A percentile compares a stretch with the other conserved stretches of the same genome.
Conservation (phyloP, 345 rosid species). For the Mercurialis annua region DNA sequence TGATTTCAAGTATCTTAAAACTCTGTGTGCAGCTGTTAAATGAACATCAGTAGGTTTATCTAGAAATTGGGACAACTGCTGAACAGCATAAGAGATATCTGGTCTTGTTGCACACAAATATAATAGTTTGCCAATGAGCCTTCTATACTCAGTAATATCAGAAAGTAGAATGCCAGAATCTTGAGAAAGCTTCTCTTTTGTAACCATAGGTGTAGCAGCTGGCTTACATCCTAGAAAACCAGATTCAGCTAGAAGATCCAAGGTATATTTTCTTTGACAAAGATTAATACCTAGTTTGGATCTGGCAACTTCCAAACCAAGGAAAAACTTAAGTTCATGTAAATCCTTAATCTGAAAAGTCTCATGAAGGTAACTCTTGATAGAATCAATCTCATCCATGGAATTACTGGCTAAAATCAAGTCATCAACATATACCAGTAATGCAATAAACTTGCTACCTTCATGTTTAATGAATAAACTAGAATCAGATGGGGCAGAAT, state of each 20-base stretch:
- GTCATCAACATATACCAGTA: not conserved
- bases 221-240: not conserved
- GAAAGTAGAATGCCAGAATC: not conserved
- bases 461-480: not conserved
- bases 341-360: not conserved
- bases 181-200: not conserved
- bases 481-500: not conserved
- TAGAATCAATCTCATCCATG: not conserved
- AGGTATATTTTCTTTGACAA: not conserved
- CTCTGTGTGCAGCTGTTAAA: not conserved
- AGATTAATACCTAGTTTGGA: too few species aligned
- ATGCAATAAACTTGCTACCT: accelerated
- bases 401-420: not conserved
- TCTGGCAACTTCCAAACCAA: not conserved
- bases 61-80: not conserved
- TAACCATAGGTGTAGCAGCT: not conserved
- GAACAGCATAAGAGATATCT: not conserved
- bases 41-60: not conserved
- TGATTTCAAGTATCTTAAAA: not conserved
- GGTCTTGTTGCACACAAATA: not conserved
- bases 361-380: not conserved
- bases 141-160: not conserved
- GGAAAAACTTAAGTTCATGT: not conserved
- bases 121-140: not conserved
- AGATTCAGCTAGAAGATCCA: not conserved